Base-by-base conservation (phyloP, 768 basidiomycete genomes). In the Lactifluus piperatus region DNA sequence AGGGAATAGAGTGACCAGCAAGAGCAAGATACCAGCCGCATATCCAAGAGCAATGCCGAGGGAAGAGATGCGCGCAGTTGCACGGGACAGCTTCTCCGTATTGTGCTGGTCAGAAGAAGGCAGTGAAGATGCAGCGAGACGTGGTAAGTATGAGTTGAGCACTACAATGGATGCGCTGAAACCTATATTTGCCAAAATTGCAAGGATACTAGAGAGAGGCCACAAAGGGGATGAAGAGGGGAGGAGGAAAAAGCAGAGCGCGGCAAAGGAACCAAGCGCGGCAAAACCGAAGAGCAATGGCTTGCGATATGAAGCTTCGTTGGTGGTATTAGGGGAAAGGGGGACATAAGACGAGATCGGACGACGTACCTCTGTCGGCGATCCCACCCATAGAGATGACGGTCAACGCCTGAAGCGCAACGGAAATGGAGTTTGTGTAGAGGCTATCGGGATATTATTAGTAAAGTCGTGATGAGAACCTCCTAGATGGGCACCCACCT, bases 331-430 rank as follows among this genome's bases (percentile, higher is more conserved):
- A 51, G 30, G 34, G 14, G n/a, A 5, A 20, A 10, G 3, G 20
- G 3, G 5, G 18, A n/a, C 16, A 20, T 39, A 1, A 4, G 26
- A 46, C 0, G 20, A 13, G 26, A 27, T 16, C 34, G 51, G 24
- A 34, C 43, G 44, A 77, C 88, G 58, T 65, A 94, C 93, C 84
- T 62, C 89, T 83, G 72, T 98, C 92, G 1, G 94, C 95, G 56
- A 95, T 84, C 16, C 84, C 84, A 7, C 92, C 91, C 79, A 97
- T 89, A 5, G 94, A 94, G 56, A 99, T 93, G 39, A 99, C 93
- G 0, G 87, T 91, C n/a, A 97, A 67, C 0, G 94, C 94, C 69
- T 97, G 94, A 0, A 95, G 71, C 0, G 87, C 86, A 1, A 97
- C 94, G 0, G 90, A 91, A 14, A 84, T 75, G 0, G 94, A 97